phyloP scores from a whole-genome alignment of 768 basidiomycete species.

The Dentipellis sp. region DNA sequence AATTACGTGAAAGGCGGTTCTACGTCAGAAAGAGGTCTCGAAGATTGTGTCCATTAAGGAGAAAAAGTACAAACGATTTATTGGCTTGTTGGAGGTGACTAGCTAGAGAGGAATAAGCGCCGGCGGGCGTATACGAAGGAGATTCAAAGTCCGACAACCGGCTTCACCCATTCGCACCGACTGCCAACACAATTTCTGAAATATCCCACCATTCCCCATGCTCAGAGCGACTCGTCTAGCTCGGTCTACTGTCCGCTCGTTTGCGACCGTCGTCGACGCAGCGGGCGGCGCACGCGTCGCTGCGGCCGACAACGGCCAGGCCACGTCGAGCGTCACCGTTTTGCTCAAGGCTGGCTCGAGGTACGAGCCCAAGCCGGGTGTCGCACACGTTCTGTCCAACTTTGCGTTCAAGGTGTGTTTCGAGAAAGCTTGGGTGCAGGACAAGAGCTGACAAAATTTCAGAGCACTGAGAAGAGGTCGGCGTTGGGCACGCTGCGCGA shows the following conservation, averaged over 20 bases:
- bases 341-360: slow-evolving; percentile 90
- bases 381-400: slow-evolving; percentile 93
- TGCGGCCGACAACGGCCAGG: slow-evolving; percentile 71
- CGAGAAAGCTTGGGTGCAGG: not conserved
- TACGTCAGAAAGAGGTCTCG: too few relatives aligned
- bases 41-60: too few relatives aligned
- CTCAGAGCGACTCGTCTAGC: slow-evolving; percentile 13
- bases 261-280: slow-evolving; percentile 76
- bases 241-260: slow-evolving; percentile 35
- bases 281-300: slow-evolving; percentile 76
- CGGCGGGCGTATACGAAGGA: not conserved
- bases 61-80: too few relatives aligned
- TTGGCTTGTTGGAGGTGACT: not conserved
- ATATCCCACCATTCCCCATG: slow-evolving; percentile 1
- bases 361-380: slow-evolving; percentile 81
- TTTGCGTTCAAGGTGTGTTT: slow-evolving; percentile 92
- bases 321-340: slow-evolving; percentile 80
- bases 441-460: not conserved
- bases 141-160: not conserved
- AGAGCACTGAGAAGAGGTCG: slow-evolving; percentile 85
- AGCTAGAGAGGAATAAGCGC: not conserved
- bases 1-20: too few relatives aligned
- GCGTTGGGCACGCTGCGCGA: slow-evolving; percentile 87
- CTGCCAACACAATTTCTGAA: not conserved
- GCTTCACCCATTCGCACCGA: not conserved